A percentile compares a stretch with the other conserved stretches of the same genome.
Evolutionary conservation across 768 basidiomycete species (phyloP).

Genomic region (Tricholoma bakamatsutake): DNA sequence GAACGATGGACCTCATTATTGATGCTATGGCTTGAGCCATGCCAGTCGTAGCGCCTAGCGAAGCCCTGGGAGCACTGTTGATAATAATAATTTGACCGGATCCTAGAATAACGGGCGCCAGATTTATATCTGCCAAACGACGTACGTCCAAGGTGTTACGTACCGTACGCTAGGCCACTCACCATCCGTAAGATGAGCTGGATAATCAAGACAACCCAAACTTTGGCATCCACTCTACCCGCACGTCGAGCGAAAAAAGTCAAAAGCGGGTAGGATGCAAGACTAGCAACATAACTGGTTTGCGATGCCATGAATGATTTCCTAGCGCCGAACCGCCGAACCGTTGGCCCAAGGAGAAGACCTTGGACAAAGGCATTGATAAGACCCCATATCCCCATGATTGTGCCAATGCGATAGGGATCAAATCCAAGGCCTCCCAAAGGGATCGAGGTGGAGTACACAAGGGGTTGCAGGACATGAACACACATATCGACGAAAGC

Average conservation of each 20-base stretch:
- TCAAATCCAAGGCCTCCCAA: constrained; percentile 52
- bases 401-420: constrained; percentile 46
- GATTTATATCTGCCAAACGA: constrained; percentile 8
- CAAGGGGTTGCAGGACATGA: constrained; percentile 23
- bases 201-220: constrained; percentile 24
- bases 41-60: constrained; percentile 43
- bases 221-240: constrained; percentile 27
- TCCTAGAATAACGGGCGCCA: constrained; percentile 26
- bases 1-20: constrained; percentile 36
- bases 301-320: constrained; percentile 28
- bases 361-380: constrained; percentile 45
- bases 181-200: constrained; percentile 27
- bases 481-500: constrained; percentile 24
- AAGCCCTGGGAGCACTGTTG: constrained; percentile 35
- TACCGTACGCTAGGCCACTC: constrained; percentile 19
- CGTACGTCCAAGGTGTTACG: too few relatives aligned
- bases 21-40: constrained; percentile 49
- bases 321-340: constrained; percentile 43
- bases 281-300: constrained; percentile 11
- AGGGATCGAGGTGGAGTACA: constrained; percentile 43
- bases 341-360: constrained; percentile 36
- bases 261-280: constrained; percentile 27
- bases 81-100: constrained; percentile 33
- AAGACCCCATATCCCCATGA: constrained; percentile 46
- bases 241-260: constrained; percentile 26